phyloP scores from a whole-genome alignment of 805 yeast species.

The Schizosaccharomyces cryophilus region DNA sequence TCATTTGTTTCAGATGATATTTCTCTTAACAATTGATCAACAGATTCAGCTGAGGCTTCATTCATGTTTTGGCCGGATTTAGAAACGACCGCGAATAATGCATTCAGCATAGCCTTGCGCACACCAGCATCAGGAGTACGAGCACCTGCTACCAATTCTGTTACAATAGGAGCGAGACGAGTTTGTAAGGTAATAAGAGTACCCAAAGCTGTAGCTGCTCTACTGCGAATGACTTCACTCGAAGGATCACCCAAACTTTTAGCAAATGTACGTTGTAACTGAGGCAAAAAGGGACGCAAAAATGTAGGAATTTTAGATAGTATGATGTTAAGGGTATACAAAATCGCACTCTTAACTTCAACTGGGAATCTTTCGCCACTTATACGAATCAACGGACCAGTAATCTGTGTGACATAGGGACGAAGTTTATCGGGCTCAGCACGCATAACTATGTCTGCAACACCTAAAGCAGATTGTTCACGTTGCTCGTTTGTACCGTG shows the following conservation, averaged over 20 bases:
- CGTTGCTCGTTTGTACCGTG: conserved; percentile 68
- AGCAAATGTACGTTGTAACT: conserved; percentile 87
- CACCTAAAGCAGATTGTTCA: conserved; percentile 68
- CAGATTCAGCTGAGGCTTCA: conserved; percentile 42
- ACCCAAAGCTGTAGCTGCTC: conserved; percentile 79
- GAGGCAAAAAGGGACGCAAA: conserved; percentile 88
- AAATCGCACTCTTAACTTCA: conserved; percentile 84
- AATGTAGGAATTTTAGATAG: conserved; percentile 69
- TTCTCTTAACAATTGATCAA: conserved; percentile 50
- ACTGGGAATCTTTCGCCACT: conserved; percentile 85
- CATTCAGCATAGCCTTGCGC: conserved; percentile 64
- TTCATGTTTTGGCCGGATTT: conserved; percentile 59
- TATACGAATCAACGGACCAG: conserved; percentile 94
- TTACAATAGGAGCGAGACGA: conserved; percentile 74
- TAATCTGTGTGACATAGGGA: conserved; percentile 74
- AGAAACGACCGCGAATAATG: conserved; percentile 54
- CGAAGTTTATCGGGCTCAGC: conserved; percentile 50
- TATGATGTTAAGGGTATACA: conserved; percentile 56
- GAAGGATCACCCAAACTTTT: conserved; percentile 62
- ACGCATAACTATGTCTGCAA: conserved; percentile 63
- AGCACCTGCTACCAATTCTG: conserved; percentile 36
- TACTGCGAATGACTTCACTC: conserved; percentile 41
- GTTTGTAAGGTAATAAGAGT: conserved; percentile 72
- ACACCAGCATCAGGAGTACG: conserved; percentile 39
- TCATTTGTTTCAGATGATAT: conserved; percentile 22